These are phyloP conservation scores for Combretum micranthum DNA, from an alignment of 345 rosid species.

Conservation along the genomic window DNA sequence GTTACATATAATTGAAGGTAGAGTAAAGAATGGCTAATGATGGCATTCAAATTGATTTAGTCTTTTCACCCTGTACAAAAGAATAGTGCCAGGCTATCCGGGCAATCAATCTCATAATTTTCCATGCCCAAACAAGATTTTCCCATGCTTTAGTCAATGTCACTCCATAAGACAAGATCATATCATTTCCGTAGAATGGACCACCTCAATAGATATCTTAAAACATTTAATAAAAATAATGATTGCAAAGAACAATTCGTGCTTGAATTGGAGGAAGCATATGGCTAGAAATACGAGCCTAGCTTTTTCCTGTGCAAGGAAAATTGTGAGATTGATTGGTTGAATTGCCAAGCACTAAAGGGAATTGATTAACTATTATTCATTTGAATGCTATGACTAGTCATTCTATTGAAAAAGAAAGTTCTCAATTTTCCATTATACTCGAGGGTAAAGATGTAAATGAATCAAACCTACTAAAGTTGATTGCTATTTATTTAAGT, in stretches of 20 bases:
- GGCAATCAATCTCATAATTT: constrained; percentile 11
- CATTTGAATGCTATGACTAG: background rate
- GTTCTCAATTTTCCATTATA: background rate
- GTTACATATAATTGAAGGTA: too few relatives aligned
- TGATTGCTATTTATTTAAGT: too few relatives aligned
- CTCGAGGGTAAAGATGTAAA: background rate
- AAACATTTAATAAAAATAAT: background rate
- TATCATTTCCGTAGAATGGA: background rate
- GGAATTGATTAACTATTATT: background rate
- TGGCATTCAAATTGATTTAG: too few relatives aligned
- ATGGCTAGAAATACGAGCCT: background rate
- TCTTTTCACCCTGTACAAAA: background rate
- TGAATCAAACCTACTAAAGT: too few relatives aligned
- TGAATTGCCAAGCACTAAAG: constrained; percentile 7
- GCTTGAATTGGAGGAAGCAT: background rate
- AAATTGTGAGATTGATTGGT: constrained; percentile 13
- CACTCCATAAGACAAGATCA: background rate
- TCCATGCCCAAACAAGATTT: too few relatives aligned
- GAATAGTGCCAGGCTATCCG: constrained; percentile 1
- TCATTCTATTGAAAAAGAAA: background rate
- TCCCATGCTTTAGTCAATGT: background rate
- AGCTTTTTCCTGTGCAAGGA: constrained; percentile 2
- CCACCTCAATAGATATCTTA: background rate
- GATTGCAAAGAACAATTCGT: background rate
- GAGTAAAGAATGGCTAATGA: too few relatives aligned